These are phyloP conservation scores for Alternaria angustiovoidea DNA, from an alignment of 2,329 filamentous ascomycete species.

Conservation along the genomic window DNA sequence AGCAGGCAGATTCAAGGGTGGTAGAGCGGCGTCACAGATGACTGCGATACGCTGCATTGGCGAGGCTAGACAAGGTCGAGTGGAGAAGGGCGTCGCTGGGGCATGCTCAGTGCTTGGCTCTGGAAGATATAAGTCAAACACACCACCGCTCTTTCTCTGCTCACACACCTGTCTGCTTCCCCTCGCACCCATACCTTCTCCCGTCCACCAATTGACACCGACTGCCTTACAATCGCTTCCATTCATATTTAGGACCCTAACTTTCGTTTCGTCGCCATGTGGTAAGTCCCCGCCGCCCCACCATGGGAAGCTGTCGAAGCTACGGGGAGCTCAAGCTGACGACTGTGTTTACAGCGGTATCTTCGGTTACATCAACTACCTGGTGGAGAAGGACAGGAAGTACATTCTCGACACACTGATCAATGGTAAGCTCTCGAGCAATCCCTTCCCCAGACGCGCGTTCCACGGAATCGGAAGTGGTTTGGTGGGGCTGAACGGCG, in stretches of 20 bases:
- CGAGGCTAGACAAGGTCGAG: conserved; percentile 38
- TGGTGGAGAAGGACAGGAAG: conserved; percentile 98
- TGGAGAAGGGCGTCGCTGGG: conserved; percentile 38
- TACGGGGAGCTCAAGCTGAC: conserved; percentile 24
- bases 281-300: conserved; percentile 45
- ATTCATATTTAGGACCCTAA: conserved; percentile 32
- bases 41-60: conserved; percentile 35
- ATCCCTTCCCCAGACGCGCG: conserved; percentile 10
- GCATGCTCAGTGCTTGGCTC: conserved; percentile 41
- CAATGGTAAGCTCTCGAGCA: conserved; percentile 73
- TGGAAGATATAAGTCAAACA: conserved; percentile 47
- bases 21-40: conserved; percentile 32
- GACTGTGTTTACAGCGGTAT: conserved; percentile 72
- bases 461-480: conserved; percentile 3
- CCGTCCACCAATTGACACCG: conserved; percentile 22
- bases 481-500: conserved; percentile 13
- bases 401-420: conserved; percentile 95
- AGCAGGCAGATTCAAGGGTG: conserved; percentile 33
- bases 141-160: conserved; percentile 47
- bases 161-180: conserved; percentile 31
- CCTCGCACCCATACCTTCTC: conserved; percentile 26
- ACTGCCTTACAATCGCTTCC: conserved; percentile 41
- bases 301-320: conserved; percentile 1
- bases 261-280: conserved; percentile 47
- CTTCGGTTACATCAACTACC: conserved; percentile 99